phyloP scores from a whole-genome alignment of 768 basidiomycete genomes.

The Amyloporia xantha region DNA sequence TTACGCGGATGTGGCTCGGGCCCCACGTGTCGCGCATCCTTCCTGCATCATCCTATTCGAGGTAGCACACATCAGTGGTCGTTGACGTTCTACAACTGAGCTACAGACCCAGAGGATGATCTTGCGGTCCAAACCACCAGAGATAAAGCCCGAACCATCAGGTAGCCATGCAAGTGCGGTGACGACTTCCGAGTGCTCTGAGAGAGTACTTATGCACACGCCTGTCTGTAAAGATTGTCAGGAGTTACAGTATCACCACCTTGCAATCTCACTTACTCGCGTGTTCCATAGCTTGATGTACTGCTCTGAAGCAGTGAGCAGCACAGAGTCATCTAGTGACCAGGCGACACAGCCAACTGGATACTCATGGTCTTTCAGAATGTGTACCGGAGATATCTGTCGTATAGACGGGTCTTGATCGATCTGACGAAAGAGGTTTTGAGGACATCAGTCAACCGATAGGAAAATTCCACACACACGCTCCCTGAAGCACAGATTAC shows the following conservation, averaged over 20 bases:
- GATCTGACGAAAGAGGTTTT: conserved; percentile 25
- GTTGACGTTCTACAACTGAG: too few species aligned
- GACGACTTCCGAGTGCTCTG: conserved; percentile 75
- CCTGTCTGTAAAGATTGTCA: conserved; percentile 51
- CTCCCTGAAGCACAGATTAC: conserved; percentile 1
- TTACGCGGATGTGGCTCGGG: conserved; percentile 68
- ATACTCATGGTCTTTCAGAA: conserved; percentile 72
- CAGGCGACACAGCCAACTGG: conserved; percentile 81
- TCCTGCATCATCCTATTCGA: too few species aligned
- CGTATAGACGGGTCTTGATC: conserved; percentile 43
- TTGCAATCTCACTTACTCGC: conserved; percentile 46
- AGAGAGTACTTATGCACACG: conserved; percentile 55
- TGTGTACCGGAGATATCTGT: conserved; percentile 53
- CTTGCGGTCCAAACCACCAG: conserved; percentile 79
- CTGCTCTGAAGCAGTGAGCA: conserved; percentile 80
- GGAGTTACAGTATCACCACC: conserved; percentile 4
- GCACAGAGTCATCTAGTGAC: conserved; percentile 82
- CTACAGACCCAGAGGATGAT: conserved; percentile 76
- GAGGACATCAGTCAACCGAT: conserved; percentile 11
- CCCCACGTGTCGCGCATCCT: conserved; percentile 66
- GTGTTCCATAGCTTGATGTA: conserved; percentile 86
- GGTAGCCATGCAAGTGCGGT: conserved; percentile 85
- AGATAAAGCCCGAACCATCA: conserved; percentile 85
- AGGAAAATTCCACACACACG: neutral
- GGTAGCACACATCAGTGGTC: too few species aligned